phyloP scores from a whole-genome alignment of 305 asterid species.

The Coffea humblotiana region DNA sequence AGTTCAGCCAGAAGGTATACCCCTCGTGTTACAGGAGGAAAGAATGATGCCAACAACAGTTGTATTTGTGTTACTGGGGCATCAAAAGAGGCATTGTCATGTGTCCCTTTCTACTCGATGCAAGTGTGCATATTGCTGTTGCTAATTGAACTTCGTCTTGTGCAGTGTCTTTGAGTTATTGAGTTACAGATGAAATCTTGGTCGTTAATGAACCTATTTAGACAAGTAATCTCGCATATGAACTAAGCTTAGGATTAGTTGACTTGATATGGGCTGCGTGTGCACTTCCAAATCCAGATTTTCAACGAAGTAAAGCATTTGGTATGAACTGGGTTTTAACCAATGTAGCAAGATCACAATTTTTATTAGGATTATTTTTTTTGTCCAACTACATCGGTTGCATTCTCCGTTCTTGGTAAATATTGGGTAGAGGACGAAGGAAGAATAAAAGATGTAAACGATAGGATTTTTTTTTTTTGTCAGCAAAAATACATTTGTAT shows the following conservation, averaged over 20 bases:
- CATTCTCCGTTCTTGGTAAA: too few species aligned
- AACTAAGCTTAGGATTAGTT: background rate
- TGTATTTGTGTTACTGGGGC: conserved; percentile 2
- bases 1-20: conserved; percentile 1
- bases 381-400: too few species aligned
- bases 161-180: conserved; percentile 1
- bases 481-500: too few species aligned
- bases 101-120: background rate
- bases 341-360: too few species aligned
- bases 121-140: conserved; percentile 27
- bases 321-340: too few species aligned
- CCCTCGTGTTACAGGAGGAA: background rate
- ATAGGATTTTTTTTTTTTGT: too few species aligned
- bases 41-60: conserved; percentile 1
- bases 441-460: too few species aligned
- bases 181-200: background rate
- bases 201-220: background rate
- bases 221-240: background rate
- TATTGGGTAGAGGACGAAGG: background rate
- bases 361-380: too few species aligned
- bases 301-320: background rate
- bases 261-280: background rate
- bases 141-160: background rate
- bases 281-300: background rate
- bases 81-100: background rate